A percentile compares a stretch with the other conserved stretches of the same genome.
Evolutionary conservation across 1,139 yeast species (phyloP).

Genomic region (Eremothecium coryli): DNA sequence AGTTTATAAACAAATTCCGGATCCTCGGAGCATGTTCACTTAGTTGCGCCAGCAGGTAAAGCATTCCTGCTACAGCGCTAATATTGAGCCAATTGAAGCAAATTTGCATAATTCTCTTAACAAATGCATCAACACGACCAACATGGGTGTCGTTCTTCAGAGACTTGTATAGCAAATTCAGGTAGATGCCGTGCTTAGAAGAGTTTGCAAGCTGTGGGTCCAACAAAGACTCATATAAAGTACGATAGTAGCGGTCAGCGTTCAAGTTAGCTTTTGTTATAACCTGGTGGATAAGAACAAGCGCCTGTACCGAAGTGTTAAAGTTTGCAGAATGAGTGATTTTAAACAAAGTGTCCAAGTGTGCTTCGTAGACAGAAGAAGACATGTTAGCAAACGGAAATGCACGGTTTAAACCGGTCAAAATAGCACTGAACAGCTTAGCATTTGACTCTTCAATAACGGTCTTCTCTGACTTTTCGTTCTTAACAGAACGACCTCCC

Average conservation of each 20-base stretch:
- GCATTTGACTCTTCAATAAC: slow-evolving; percentile 76
- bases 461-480: slow-evolving; percentile 58
- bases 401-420: slow-evolving; percentile 94
- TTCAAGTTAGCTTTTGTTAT: slow-evolving; percentile 46
- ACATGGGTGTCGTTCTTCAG: slow-evolving; percentile 60
- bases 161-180: slow-evolving; percentile 77
- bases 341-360: slow-evolving; percentile 73
- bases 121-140: slow-evolving; percentile 76
- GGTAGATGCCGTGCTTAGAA: slow-evolving; percentile 81
- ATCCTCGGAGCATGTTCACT: slow-evolving; percentile 44
- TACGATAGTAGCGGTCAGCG: slow-evolving; percentile 73
- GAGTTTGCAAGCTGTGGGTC: slow-evolving; percentile 78
- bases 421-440: slow-evolving; percentile 77
- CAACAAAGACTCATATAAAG: slow-evolving; percentile 79
- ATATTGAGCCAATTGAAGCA: slow-evolving; percentile 79
- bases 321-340: slow-evolving; percentile 93
- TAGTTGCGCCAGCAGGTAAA: slow-evolving; percentile 65
- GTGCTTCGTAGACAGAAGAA: slow-evolving; percentile 60
- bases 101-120: slow-evolving; percentile 79
- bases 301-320: slow-evolving; percentile 89
- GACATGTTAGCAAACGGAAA: slow-evolving; percentile 85
- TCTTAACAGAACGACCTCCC: slow-evolving; percentile 74
- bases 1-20: slow-evolving; percentile 40
- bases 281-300: slow-evolving; percentile 75
- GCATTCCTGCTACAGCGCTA: slow-evolving; percentile 88